Evolutionary conservation across 495 filamentous ascomycete species (phyloP).

Genomic region (Jackrogersella multiformis): DNA sequence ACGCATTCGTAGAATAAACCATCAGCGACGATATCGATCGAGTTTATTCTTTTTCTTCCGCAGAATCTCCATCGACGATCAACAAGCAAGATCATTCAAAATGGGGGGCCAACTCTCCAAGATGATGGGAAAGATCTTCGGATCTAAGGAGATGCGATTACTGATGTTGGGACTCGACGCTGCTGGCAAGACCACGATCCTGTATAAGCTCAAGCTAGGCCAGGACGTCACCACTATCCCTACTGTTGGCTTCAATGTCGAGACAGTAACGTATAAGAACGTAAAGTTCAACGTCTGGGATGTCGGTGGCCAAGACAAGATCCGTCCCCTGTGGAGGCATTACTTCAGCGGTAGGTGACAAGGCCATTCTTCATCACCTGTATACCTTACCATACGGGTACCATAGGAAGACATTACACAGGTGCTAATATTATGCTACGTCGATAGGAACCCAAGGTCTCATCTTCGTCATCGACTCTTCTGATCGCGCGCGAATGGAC

Average conservation of each 20-base stretch:
- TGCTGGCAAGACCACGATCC: constrained; percentile 99
- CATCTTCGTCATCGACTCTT: constrained; percentile 99
- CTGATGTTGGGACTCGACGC: constrained; percentile 99
- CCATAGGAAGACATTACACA: no score
- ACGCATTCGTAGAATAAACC: neutral
- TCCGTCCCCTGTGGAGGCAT: constrained; percentile 98
- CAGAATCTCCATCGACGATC: constrained; percentile 2
- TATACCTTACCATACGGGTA: no score
- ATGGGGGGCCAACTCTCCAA: constrained; percentile 90
- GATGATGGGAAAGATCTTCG: constrained; percentile 93
- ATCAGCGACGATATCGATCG: neutral
- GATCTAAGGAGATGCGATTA: constrained; percentile 99
- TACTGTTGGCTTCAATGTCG: constrained; percentile 99
- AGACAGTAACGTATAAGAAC: constrained; percentile 99
- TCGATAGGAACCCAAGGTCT: constrained; percentile 99
- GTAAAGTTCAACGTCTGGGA: constrained; percentile 99
- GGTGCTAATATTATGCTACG: no score
- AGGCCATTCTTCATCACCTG: no score
- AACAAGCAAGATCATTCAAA: constrained; percentile 37
- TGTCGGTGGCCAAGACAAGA: constrained; percentile 99
- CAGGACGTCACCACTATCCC: constrained; percentile 99
- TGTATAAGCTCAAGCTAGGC: constrained; percentile 99
- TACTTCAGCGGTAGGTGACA: constrained; percentile 98
- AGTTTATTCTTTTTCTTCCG: no score
- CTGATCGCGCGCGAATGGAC: constrained; percentile 98